Evolutionary conservation across 805 yeast species (phyloP).

Genomic region (Cyberlindnera maclurae): DNA sequence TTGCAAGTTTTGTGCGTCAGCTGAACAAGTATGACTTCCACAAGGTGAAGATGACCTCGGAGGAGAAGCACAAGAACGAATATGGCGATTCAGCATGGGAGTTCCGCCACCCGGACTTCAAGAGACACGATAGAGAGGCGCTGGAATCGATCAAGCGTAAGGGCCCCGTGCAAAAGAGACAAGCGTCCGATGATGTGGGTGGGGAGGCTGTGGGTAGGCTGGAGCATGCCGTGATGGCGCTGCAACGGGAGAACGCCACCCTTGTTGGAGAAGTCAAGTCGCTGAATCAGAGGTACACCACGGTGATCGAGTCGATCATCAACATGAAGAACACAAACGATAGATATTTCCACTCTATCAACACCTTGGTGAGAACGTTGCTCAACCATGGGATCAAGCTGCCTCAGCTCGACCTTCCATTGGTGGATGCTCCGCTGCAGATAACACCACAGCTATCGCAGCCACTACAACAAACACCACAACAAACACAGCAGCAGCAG

Average conservation of each 20-base stretch:
- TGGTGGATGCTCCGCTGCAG: constrained; percentile 6
- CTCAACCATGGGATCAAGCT: constrained; percentile 55
- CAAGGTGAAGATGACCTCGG: constrained; percentile 74
- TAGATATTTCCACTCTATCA: constrained; percentile 45
- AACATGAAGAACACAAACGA: constrained; percentile 52
- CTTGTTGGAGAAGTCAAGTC: constrained; percentile 31
- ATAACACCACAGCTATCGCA: constrained; percentile 5
- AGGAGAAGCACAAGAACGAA: constrained; percentile 45
- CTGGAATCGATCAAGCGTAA: constrained; percentile 85
- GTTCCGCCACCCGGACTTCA: constrained; percentile 86
- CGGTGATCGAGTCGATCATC: constrained; percentile 54
- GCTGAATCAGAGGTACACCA: constrained; percentile 52
- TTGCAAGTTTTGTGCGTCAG: constrained; percentile 92
- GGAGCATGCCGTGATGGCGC: constrained; percentile 12
- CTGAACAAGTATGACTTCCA: constrained; percentile 96
- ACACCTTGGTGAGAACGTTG: constrained; percentile 41
- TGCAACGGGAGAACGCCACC: constrained; percentile 27
- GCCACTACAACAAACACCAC: constrained; percentile 9
- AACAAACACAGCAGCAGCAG: constrained; percentile 5
- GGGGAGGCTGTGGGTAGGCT: constrained; percentile 11
- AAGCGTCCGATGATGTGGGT: constrained; percentile 16
- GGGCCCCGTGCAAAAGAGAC: constrained; percentile 52
- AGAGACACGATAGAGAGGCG: constrained; percentile 65
- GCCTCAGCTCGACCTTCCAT: constrained; percentile 57
- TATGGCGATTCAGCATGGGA: constrained; percentile 88